Evolutionary conservation across 1,284 basidiomycete species (phyloP), one percentile per base, ranked within the genome.

Genomic region (Apiotrichum porosum): DNA sequence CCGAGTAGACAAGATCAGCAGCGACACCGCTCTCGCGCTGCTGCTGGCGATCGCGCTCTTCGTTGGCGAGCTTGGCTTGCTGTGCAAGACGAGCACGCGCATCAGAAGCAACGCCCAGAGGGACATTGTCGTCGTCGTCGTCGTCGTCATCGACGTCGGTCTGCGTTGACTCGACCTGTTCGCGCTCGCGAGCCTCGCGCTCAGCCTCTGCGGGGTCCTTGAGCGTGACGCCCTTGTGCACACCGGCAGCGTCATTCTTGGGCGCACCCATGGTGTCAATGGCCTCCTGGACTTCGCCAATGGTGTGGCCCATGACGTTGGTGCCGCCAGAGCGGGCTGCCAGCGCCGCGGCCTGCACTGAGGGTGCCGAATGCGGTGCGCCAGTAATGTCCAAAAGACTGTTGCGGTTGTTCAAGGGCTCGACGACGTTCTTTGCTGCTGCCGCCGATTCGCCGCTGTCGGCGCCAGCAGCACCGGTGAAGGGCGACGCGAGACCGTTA

Each of bases 241-340:
- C 15, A 9, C 32, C 32, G 12, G 26, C 12, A 6, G 26, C 6
- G 26, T 28, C 12, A 12, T 6, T 12, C 8, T 28, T 28, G 31
- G 41, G 32, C 3, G n/a, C 41, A 12, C 55, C 84, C 31, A 88
- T 81, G 58, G 86, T 83, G 55, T 87, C 84, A 56, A 92, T 89
- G 9, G 88, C 89, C 58, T 86, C 75, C 70, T 91, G 86, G 10
- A 92, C 86, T 54, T 92, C 87, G 4, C 86, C 88, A 78, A 92
- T 79, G 2, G 89, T 92, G 2, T 82, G 83, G 41, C 81, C 80
- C 86, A 91, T 89, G 56, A 87, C 81, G 34, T 69, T 69, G 32
- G 48, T 36, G 26, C 24, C 35, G 18, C 35, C 21, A 17, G 31
- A 19, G n/a, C n/a, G n/a, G n/a, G n/a, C n/a, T n/a, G n/a, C n/a